Evolutionary conservation across 108 stramenopile genomes (phyloP), one percentile per base, ranked within the genome.

Genomic region (Fragilariopsis cylindrus): DNA sequence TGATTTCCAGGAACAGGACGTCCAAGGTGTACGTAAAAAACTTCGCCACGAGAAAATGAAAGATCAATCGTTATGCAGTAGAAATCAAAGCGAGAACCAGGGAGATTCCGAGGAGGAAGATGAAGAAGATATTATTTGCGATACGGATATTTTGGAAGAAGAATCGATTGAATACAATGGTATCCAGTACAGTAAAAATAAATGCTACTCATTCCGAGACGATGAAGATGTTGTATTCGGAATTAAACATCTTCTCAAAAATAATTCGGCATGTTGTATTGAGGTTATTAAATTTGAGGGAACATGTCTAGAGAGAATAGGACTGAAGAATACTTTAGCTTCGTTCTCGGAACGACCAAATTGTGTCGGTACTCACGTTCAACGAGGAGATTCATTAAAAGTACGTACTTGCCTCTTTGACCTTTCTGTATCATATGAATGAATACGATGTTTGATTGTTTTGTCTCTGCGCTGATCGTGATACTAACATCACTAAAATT

Each of bases 81-180:
- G 30, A 30, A 30, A 30, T 30, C 30, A 30, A 30, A 30, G 30
- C 30, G 30, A 30, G 30, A 30, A 30, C 30, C 30, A 30, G 2
- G 55, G 0, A 5, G 55, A 6, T 19, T 5, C 18, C 41, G 58
- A 60, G 11, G 58, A 41, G 18, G n/a, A 18, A 0, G 41, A 11
- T n/a, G n/a, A n/a, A 2, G 21, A 30, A 18, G n/a, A 30, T 41
- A 5, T 30, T 57, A 6, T 8, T 57, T 9, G 18, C 12, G 13
- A 30, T 30, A 30, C 30, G 30, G 30, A 30, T 30, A 30, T 43
- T 41, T 44, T 63, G 3, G 62, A 63, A 1, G 39, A 63, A 63
- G 62, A 63, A 45, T 63, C 62, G 0, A 44, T 63, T 45, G 43
- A 63, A 11, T 63, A n/a, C 40, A 44, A 63, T 8, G 62, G 62